These are phyloP conservation scores for Thermothelomyces thermophilus DNA, from an alignment of 2,329 filamentous ascomycete genomes.

Conservation along the genomic window DNA sequence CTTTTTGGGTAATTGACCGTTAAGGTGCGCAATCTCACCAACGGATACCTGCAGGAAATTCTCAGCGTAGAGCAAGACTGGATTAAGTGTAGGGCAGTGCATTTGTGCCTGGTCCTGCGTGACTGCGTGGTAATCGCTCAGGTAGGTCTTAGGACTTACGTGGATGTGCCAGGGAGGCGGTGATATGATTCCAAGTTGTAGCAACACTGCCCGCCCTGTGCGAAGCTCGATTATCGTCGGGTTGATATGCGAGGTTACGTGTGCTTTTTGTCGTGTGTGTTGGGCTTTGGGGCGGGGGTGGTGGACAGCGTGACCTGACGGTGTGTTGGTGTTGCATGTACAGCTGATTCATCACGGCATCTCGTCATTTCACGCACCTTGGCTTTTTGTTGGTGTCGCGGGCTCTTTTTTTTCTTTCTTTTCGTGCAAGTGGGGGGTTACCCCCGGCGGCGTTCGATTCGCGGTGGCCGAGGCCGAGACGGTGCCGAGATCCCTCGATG, in stretches of 20 bases:
- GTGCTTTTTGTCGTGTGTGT: not conserved
- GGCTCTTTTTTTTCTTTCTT: not conserved
- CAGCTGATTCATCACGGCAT: conserved; percentile 13
- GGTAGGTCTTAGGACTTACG: not conserved
- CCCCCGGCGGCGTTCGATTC: conserved; percentile 9
- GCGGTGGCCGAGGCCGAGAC: conserved; percentile 6
- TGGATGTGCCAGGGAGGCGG: not conserved
- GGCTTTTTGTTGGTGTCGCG: not conserved
- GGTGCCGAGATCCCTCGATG: not conserved
- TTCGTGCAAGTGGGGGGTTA: not conserved
- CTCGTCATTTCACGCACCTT: conserved; percentile 2
- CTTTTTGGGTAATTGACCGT: not conserved
- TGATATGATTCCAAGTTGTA: not conserved
- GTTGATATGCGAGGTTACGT: conserved; percentile 12
- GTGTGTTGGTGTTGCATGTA: conserved; percentile 1
- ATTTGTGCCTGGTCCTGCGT: too few species aligned
- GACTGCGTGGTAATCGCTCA: not conserved
- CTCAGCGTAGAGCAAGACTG: not conserved
- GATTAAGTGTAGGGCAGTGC: too few species aligned
- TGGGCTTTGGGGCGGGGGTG: not conserved
- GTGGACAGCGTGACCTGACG: not conserved
- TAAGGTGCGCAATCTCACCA: not conserved
- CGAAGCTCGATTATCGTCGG: not conserved
- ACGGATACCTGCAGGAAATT: not conserved
- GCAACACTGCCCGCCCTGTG: not conserved